These are phyloP conservation scores for Trichomonas gallinae DNA, from an alignment of 208 protist species.

Conservation along the genomic window DNA sequence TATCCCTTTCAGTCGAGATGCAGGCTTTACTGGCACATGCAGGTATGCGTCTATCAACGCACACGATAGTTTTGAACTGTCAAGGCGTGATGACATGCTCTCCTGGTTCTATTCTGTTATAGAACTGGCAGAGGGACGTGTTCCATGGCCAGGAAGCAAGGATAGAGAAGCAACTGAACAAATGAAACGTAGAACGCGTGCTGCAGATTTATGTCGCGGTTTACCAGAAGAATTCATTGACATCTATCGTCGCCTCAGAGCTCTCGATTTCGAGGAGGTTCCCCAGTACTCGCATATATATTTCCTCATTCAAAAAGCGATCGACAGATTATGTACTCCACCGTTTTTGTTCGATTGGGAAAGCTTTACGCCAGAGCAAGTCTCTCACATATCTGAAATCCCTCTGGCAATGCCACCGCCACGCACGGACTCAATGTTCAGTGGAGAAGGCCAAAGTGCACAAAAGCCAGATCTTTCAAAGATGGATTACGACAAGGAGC, in stretches of 20 bases:
- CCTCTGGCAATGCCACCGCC: not conserved
- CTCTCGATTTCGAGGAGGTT: not conserved
- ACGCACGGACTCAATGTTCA: not conserved
- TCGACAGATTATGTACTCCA: not conserved
- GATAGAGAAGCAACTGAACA: not conserved
- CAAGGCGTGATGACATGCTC: not conserved
- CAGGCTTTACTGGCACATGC: not conserved
- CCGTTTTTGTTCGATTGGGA: not conserved
- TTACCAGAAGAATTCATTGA: not conserved
- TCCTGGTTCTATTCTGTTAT: constrained; percentile 13
- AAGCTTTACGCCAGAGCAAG: not conserved
- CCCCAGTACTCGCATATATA: not conserved
- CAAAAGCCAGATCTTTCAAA: not conserved
- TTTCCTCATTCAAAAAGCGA: not conserved
- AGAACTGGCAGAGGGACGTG: not conserved
- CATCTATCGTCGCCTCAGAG: not conserved
- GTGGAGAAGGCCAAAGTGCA: not conserved
- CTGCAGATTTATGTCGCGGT: not conserved
- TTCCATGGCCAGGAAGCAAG: not conserved
- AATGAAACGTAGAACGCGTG: not conserved
- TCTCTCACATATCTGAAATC: not conserved
- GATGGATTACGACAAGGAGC: not conserved
- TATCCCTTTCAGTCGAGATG: not conserved
- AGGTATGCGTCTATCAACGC: not conserved
- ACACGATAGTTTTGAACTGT: not conserved